A percentile compares a stretch with the other conserved stretches of the same genome.
phyloP scores from a whole-genome alignment of 768 basidiomycete species.

The Gymnopilus junonius region DNA sequence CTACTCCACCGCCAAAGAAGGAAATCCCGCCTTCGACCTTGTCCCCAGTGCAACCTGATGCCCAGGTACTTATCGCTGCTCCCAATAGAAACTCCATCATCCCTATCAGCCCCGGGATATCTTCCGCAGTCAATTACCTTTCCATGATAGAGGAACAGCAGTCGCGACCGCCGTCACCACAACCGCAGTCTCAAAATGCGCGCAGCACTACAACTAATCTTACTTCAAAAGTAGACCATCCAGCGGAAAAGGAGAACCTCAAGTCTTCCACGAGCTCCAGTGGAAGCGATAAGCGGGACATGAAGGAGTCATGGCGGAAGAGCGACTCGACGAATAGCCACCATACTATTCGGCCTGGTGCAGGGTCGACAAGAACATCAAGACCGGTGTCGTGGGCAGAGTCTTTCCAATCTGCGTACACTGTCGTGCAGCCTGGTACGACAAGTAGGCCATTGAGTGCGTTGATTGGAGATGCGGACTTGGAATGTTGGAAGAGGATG shows the following conservation, averaged over 20 bases:
- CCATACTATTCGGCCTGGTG: conserved; percentile 62
- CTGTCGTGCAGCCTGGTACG: conserved; percentile 58
- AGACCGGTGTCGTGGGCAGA: conserved; percentile 82
- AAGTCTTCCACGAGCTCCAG: conserved; percentile 9
- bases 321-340: conserved; percentile 85
- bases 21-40: conserved; percentile 6
- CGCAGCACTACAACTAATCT: not conserved
- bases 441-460: conserved; percentile 67
- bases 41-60: not conserved
- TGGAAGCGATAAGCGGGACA: conserved; percentile 36
- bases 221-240: not conserved
- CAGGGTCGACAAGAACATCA: conserved; percentile 47
- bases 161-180: conserved; percentile 5
- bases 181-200: not conserved
- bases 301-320: conserved; percentile 82
- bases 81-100: conserved; percentile 56
- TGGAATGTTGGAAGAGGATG: conserved; percentile 59
- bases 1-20: conserved; percentile 19
- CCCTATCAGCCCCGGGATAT: conserved; percentile 59
- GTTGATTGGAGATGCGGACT: conserved; percentile 69
- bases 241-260: conserved; percentile 24
- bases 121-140: conserved; percentile 61
- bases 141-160: conserved; percentile 37
- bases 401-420: conserved; percentile 74
- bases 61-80: conserved; percentile 12